Evolutionary conservation across 768 basidiomycete genomes (phyloP), one percentile per base, ranked within the genome.

Genomic region (Lentinula sp.): DNA sequence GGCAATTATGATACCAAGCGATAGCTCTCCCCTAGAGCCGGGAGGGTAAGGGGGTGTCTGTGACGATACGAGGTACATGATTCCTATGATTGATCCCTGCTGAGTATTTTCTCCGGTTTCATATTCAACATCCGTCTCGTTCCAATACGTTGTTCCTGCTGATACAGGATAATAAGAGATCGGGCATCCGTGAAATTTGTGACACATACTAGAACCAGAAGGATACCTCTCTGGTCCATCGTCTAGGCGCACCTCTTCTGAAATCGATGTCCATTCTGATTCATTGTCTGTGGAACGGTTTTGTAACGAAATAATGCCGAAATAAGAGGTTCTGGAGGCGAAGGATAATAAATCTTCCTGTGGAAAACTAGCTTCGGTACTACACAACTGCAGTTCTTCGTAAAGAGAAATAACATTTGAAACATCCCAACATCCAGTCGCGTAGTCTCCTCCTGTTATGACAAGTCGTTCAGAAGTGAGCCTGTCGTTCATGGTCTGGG

Each of bases 1-100:
- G 10, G 69, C 63, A 33, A 88, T 63, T 57, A 83, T 73, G 64
- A 90, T 70, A 10, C 87, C 87, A 36, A 90, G 71, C 63, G 77
- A 82, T 20, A 81, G 75, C 67, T 88, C 84, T n/a, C 72, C 70
- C 9, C 65, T 35, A 33, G 45, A 61, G 0, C 56, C 48, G 16
- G 62, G 59, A 3, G 73, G 33, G 64, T 65, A 61, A 74, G 73
- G 23, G 18, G 67, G 62, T 15, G 62, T 62, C 35, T 72, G 70
- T 1, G 76, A 70, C 5, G 67, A 66, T 13, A 65, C 68, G 32
- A 83, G 72, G 60, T 81, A 83, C 28, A 81, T 69, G 16, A 83
- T 65, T 2, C 83, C 82, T 46, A 48, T 16, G 7, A 35, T 15
- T 12, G 9, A 1, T 32, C 39, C 33, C 20, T 7, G 13, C 39